Evolutionary conservation across 495 filamentous ascomycete genomes (phyloP), one percentile per base, ranked within the genome.

Genomic region (Annulohypoxylon stygium): DNA sequence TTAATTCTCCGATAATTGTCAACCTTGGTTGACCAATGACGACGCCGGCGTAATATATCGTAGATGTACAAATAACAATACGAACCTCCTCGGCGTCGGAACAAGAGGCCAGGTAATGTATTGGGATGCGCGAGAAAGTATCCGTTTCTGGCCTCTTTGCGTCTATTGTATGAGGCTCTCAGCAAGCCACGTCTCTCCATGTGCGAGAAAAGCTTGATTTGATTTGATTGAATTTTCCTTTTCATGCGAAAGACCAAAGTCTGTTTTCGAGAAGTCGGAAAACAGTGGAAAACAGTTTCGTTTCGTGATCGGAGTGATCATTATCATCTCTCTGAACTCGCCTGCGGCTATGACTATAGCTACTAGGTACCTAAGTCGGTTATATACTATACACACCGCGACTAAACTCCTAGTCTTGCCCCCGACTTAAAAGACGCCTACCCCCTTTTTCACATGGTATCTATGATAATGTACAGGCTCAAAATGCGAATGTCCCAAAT

Each of bases 391-490:
- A 71, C 62, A 71, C 12, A 14, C 45, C 61, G 45, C 8, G 50
- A 25, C 37, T 55, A 64, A 54, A 55, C 45, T 62, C 53, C 41
- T 47, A 37, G 51, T 65, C 65, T 66, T 57, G 55, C 53, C 59
- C 57, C 63, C 45, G n/a, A 61, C 45, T 70, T 48, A 60, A 55
- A 16, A 16, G 61, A 70, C 63, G 58, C 67, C 71, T 67, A n/a
- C 54, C 62, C 67, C 67, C 50, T 54, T 66, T 75, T 75, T 70
- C 63, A 70, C 72, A 75, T 70, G 72, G 62, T 75, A 70, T 75
- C 72, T 75, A 75, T 75, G 41, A 59, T 75, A 75, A 48, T 75
- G 61, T 75, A 75, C 72, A 75, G 50, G 72, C 59, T 70, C 37
- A 33, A 75, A 75, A 75, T 75, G 72, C 72, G 57, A 60, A 67